A percentile compares a stretch with the other conserved stretches of the same genome.
These are phyloP conservation scores for Chalciporus sp. DNA, from an alignment of 1,284 basidiomycete species.

Conservation along the genomic window DNA sequence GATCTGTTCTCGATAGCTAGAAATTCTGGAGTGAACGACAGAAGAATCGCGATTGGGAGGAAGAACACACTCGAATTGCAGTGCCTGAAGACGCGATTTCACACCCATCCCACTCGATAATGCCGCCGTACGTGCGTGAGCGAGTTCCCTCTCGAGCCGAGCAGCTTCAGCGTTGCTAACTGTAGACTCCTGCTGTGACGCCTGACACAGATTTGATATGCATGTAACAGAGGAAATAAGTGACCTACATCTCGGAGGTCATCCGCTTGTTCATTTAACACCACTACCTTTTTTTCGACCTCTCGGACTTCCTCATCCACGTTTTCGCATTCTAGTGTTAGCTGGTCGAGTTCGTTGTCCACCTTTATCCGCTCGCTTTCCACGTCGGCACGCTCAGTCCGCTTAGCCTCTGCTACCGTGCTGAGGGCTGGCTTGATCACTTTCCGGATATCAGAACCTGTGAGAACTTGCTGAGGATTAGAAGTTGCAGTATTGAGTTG, in stretches of 20 bases:
- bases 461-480: conserved; percentile 63
- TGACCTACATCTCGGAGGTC: conserved; percentile 69
- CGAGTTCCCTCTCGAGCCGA: conserved; percentile 67
- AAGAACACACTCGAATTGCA: conserved; percentile 57
- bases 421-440: conserved; percentile 74
- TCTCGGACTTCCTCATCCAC: conserved; percentile 71
- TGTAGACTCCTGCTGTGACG: conserved; percentile 71
- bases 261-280: conserved; percentile 76
- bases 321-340: conserved; percentile 77
- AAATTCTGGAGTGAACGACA: conserved; percentile 6
- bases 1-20: conserved; percentile 74
- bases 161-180: conserved; percentile 63
- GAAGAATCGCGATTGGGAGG: not conserved
- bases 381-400: conserved; percentile 65
- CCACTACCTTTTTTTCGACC: conserved; percentile 67
- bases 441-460: conserved; percentile 66
- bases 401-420: conserved; percentile 66
- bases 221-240: not conserved
- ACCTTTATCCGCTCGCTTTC: conserved; percentile 75
- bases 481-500: conserved; percentile 75
- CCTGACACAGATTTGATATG: conserved; percentile 41
- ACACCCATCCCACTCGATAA: conserved; percentile 75
- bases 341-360: conserved; percentile 77
- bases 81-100: conserved; percentile 70
- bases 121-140: conserved; percentile 72